Base-by-base conservation (phyloP, 2,329 filamentous ascomycete genomes). In the Claviceps pazoutovae region DNA sequence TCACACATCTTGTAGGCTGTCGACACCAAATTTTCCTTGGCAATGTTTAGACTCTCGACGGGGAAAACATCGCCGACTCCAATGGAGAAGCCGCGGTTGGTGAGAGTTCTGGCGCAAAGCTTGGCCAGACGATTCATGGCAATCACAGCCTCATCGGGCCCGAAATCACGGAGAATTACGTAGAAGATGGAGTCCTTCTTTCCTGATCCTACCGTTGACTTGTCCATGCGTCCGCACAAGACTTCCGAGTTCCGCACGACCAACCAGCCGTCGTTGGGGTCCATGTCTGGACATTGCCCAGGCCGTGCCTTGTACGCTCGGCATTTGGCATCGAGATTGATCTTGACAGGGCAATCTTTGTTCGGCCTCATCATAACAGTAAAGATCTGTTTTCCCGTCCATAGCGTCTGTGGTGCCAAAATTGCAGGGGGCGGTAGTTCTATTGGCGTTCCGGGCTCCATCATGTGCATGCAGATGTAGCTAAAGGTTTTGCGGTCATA, bases 151-250 rank as follows among this genome's bases (percentile, higher is more conserved):
- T 87, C 83, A 51, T 95, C 86, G 1, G 90, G 87, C 0, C 93
- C 93, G 60, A 86, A 98, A 71, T 98, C 93, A 73, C 93, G 80
- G 59, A 97, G 80, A 63, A 98, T 91, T 52, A 97, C 86, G 62
- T 96, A 98, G 64, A 97, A 98, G 19, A 98, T 83, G 0, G 90
- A 96, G 65, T 95, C 91, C 64, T 98, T 98, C 73, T 97, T 97
- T 60, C 93, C 93, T 5, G 88, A 83, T 59, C 93, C 93, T n/a
- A 98, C 88, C 0, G 90, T 97, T 1, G 88, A 86, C 69, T 98
- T 98, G 72, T 98, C 93, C 89, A 97, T 96, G 54, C 84, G 80
- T 55, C 93, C 93, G 63, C 91, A 97, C 87, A 98, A 95, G 55
- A 97, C 83, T 65, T 96, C 90, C 0, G 91, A 97, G 64, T 98